A percentile compares a stretch with the other conserved stretches of the same genome.
Evolutionary conservation across 2,329 filamentous ascomycete species (phyloP).

Genomic region (Septoria petroselini): DNA sequence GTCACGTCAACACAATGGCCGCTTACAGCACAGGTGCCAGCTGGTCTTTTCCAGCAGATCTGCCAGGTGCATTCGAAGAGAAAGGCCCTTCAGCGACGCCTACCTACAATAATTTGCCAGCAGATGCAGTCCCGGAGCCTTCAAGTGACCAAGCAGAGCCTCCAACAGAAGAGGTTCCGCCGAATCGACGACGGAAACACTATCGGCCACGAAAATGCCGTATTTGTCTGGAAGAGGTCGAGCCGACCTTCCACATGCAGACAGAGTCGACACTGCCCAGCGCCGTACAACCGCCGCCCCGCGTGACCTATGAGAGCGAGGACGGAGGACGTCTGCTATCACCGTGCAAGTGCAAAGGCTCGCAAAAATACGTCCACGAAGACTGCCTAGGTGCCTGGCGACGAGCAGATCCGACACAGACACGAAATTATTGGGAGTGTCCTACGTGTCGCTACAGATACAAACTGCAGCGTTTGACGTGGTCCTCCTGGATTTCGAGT

Average conservation of each 20-base stretch:
- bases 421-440: constrained; percentile 78
- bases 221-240: constrained; percentile 77
- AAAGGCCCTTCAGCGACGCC: constrained; percentile 4
- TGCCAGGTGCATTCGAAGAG: constrained; percentile 37
- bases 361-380: constrained; percentile 91
- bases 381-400: constrained; percentile 83
- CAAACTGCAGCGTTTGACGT: constrained; percentile 70
- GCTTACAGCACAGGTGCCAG: constrained; percentile 41
- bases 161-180: constrained; percentile 21
- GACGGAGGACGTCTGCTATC: constrained; percentile 76
- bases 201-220: constrained; percentile 77
- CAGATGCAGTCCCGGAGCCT: constrained; percentile 4
- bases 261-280: constrained; percentile 50
- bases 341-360: constrained; percentile 91
- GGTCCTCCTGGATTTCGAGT: constrained; percentile 61
- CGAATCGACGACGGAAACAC: constrained; percentile 42
- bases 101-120: background rate
- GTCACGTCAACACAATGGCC: constrained; percentile 38
- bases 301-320: constrained; percentile 66
- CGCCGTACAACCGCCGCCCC: constrained; percentile 55
- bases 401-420: constrained; percentile 63
- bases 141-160: constrained; percentile 17
- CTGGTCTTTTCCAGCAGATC: constrained; percentile 50
- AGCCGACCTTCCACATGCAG: constrained; percentile 54
- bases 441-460: constrained; percentile 85